Conservation (phyloP, 2,329 filamentous ascomycete species). For the Lasiodiplodia theobromae region DNA sequence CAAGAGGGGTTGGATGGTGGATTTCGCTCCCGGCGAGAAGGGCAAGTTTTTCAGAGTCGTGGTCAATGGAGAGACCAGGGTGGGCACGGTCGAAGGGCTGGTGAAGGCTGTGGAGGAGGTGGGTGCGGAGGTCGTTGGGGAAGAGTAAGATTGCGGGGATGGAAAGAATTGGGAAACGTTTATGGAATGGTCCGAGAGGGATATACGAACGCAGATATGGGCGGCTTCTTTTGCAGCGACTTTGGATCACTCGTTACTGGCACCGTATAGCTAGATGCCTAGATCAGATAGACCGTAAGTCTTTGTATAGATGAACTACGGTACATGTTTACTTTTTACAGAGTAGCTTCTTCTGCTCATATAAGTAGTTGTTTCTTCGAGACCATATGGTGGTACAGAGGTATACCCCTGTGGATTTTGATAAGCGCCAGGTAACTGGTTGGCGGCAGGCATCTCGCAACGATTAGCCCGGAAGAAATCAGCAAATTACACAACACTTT, state of each 20-base stretch:
- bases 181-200: not conserved
- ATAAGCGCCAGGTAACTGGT: not conserved
- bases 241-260: not conserved
- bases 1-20: conserved; percentile 71
- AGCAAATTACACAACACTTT: not conserved
- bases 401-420: not conserved
- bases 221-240: not conserved
- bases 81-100: conserved; percentile 68
- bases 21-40: conserved; percentile 67
- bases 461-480: not conserved
- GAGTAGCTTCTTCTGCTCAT: too few relatives aligned
- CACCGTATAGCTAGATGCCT: not conserved
- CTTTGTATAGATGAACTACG: not conserved
- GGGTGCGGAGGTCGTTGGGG: conserved; percentile 40
- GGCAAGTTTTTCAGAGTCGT: conserved; percentile 75
- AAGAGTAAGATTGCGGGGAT: not conserved
- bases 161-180: too few relatives aligned
- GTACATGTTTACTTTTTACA: not conserved
- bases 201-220: not conserved
- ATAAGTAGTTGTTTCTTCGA: too few relatives aligned
- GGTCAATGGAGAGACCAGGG: conserved; percentile 67
- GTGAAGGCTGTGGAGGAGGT: conserved; percentile 64
- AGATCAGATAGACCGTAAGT: not conserved
- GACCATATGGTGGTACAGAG: too few relatives aligned
- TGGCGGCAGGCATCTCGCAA: not conserved